Conservation (phyloP, 495 filamentous ascomycete genomes). For the Aspergillus cavernicola region DNA sequence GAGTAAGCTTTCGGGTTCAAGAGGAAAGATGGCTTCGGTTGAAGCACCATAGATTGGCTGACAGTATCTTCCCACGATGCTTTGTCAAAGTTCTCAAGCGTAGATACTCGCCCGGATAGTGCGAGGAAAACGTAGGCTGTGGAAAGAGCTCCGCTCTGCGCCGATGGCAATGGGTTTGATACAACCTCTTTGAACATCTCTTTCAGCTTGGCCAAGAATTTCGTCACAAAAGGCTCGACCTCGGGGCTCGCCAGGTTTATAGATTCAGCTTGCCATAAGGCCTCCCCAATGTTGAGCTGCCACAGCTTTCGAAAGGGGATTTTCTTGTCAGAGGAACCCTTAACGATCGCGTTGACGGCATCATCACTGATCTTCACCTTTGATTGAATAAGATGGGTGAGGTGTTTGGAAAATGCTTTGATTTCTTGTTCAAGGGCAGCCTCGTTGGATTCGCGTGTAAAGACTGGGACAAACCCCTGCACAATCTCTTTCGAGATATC, state of each 20-base stretch:
- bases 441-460: conserved; percentile 84
- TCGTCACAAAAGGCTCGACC: conserved; percentile 36
- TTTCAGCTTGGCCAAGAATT: conserved; percentile 61
- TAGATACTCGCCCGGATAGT: conserved; percentile 40
- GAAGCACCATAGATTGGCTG: conserved; percentile 57
- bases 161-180: conserved; percentile 69
- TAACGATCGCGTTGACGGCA: conserved; percentile 65
- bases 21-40: conserved; percentile 78
- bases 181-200: conserved; percentile 71
- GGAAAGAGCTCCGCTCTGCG: conserved; percentile 71
- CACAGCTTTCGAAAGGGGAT: conserved; percentile 73
- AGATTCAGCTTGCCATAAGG: conserved; percentile 59
- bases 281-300: conserved; percentile 68
- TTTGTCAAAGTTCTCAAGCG: conserved; percentile 29
- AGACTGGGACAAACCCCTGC: conserved; percentile 57
- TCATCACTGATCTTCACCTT: conserved; percentile 56
- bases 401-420: conserved; percentile 59
- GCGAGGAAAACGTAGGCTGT: conserved; percentile 71
- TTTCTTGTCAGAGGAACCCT: conserved; percentile 83
- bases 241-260: conserved; percentile 42
- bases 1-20: conserved; percentile 79
- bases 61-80: conserved; percentile 47
- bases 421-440: conserved; percentile 71
- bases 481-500: conserved; percentile 62
- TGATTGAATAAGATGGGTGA: conserved; percentile 55